Evolutionary conservation across 345 rosid genomes (phyloP), one percentile per base, ranked within the genome.

Genomic region (Schrenkiella parvula): DNA sequence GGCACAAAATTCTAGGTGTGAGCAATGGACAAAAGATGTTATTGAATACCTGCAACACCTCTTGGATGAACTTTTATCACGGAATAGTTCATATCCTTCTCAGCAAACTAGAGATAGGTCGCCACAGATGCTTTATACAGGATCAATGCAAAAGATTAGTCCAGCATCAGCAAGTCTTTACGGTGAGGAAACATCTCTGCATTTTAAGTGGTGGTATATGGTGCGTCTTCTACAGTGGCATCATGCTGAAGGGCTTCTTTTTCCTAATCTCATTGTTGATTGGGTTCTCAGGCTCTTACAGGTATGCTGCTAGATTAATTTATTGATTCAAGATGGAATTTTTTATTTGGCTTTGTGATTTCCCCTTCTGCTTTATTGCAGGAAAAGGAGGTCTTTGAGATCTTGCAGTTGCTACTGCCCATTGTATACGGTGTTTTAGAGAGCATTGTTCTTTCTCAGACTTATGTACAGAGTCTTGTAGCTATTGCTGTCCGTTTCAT

Each of bases 1-100:
- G 78, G 74, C 78, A 64, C 96, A 84, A 61, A 57, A 73, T 68
- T 73, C 83, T 68, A 93, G 98, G 34, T 71, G 97, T 52, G 99
- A 95, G 77, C 83, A 85, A 38, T 95, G 98, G 99, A 92, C 98
- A 67, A 95, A 87, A 83, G 98, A 95, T 81, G 88, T 95, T 72
- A 81, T 87, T 80, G 98, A 92, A 17, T 95, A 90, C 73, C 78
- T 95, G 81, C 98, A 95, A 76, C 58, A 50, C 79, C 89, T 95
- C 60, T 72, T 92, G 78, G 96, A 92, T 66, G 99, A 95, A 67
- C 76, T 86, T 80, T 79, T 71, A 64, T 79, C 88, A 17, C 88
- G 80, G 76, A 87, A 80, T 74, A 87, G 70, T 81, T 73, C 86
- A 55, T 83, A 80, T 84, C 79, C 91, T 74, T 79, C 80, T 78